Base-by-base conservation (phyloP, 805 yeast species). In the Metschnikowia continentalis region DNA sequence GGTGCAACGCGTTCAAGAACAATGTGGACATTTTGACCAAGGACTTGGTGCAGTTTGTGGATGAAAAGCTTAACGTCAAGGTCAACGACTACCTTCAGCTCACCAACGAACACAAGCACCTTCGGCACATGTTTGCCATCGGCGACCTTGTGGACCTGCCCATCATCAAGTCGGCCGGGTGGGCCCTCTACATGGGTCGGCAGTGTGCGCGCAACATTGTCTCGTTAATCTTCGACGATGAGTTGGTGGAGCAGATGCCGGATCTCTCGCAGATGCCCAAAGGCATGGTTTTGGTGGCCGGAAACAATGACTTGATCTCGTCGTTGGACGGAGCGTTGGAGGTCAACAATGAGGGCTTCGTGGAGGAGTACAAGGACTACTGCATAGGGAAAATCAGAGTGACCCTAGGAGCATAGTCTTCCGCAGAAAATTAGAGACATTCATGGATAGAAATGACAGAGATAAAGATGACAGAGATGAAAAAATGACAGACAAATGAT, bases 101-200 rank as follows among this genome's bases (percentile, higher is more conserved):
- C 35, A 47, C 58, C 14, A 58, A 54, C 53, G 53, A 54, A 32
- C 48, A 54, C 32, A 42, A 54, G 8, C 30, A 19, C 5, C 26
- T 63, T 10, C 57, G 52, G 17, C 64, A 70, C 49, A 57, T 72
- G 45, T 73, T 72, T 49, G 69, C 61, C 35, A 49, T 71, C 22
- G 77, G 77, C 6, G 76, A 73, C 54, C 58, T 72, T 52, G 71
- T 70, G 3, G 74, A 72, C 41, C 49, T 67, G 30, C 70, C 74
- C 32, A 70, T 71, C 47, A 70, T 73, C 54, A 73, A 73, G 58
- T 67, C 72, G 42, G 77, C 77, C 2, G 77, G 77, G 2, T 73
- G 77, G 77, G 77, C 76, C 3, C 64, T 71, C 59, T 72, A 69
- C 54, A 70, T 67, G 68, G 77, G 76, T 1, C 58, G 75, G 39